Evolutionary conservation across 148 eudicot genomes (phyloP), one percentile per base, ranked within the genome.

Genomic region (Nyssa sinensis): DNA sequence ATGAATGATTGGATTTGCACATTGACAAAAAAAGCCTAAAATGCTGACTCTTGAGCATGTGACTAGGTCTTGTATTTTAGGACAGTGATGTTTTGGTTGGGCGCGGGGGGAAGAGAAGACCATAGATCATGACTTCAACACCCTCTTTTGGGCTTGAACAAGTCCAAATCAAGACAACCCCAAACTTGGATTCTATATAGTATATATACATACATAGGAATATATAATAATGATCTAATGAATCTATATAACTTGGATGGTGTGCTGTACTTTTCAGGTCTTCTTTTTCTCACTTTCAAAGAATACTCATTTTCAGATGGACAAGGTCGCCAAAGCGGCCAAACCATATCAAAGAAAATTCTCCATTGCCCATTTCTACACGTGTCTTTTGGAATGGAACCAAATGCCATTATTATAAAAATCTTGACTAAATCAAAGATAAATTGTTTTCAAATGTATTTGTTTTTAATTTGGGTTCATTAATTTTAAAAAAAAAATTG

Each of bases 221-320:
- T 44, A 11, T 19, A 11, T 19, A 44, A n/a, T n/a, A n/a, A n/a
- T n/a, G n/a, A n/a, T n/a, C n/a, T n/a, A n/a, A n/a, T n/a, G 51
- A 44, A 44, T 19, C 51, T 44, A n/a, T n/a, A n/a, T 14, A 44
- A 44, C 51, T 44, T 44, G 51, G 19, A 44, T 44, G 51, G 51
- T 17, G 39, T 67, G 10, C 25, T 41, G 70, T 67, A 39, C 57
- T 51, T 67, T 67, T 67, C 70, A 14, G 51, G 17, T 44, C 19
- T 29, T 67, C 30, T 37, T 39, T 21, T 67, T 3, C 55, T 41
- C 57, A 16, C 25, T 66, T 30, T 37, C 19, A 44, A 44, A 19
- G 16, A 44, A 44, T 44, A 14, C 51, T 44, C 51, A 14, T 44
- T 44, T 44, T 44, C 17, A 44, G 1, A 44, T 44, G 51, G 16